Conservation (phyloP, 2,329 filamentous ascomycete genomes). For the Rhinocladiella mackenziei region DNA sequence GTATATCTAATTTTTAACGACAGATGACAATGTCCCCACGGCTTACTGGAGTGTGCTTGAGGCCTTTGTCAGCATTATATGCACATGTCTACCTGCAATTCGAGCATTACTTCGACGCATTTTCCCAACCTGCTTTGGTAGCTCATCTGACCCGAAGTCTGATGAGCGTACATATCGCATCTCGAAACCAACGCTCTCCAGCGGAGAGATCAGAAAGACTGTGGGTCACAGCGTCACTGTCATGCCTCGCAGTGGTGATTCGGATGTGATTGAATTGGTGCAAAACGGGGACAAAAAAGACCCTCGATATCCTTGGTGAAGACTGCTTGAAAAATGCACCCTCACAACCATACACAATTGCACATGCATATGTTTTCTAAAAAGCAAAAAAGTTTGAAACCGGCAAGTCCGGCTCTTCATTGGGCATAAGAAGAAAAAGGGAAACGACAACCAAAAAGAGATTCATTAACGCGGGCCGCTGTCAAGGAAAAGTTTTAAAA, state of each 20-base stretch:
- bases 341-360: too few species aligned
- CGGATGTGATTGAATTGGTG: slow-evolving; percentile 11
- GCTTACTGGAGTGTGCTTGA: slow-evolving; percentile 19
- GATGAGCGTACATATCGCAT: slow-evolving; percentile 16
- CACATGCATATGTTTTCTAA: too few species aligned
- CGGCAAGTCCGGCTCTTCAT: too few species aligned
- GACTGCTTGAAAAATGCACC: too few species aligned
- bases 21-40: slow-evolving; percentile 19
- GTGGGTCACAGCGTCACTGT: neutral
- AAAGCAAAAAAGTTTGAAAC: too few species aligned
- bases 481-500: too few species aligned
- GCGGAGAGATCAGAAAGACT: neutral
- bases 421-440: too few species aligned
- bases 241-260: slow-evolving; percentile 2
- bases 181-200: slow-evolving; percentile 8
- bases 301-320: too few species aligned
- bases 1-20: neutral
- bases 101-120: slow-evolving; percentile 19
- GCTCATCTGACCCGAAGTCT: slow-evolving; percentile 6
- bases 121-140: slow-evolving; percentile 21
- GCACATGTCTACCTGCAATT: slow-evolving; percentile 16
- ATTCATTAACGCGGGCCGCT: too few species aligned
- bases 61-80: slow-evolving; percentile 19
- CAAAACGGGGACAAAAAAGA: too few species aligned
- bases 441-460: too few species aligned